phyloP scores from a whole-genome alignment of 495 filamentous ascomycete genomes.

The Neurospora sp. region DNA sequence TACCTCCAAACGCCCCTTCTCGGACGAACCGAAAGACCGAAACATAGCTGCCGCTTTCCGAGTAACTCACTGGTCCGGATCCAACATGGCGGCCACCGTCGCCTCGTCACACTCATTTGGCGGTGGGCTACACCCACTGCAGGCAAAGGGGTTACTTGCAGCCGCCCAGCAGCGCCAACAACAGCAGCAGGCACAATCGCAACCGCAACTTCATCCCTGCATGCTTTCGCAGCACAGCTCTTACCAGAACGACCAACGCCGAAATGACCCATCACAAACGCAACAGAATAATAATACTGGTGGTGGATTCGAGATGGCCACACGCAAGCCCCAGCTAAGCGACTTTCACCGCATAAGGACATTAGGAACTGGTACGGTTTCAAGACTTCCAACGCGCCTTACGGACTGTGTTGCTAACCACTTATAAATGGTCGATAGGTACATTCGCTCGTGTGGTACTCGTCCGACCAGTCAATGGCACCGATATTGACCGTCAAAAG shows the following conservation, averaged over 20 bases:
- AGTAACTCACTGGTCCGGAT: not conserved
- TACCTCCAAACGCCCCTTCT: not conserved
- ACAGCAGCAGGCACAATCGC: slow-evolving; percentile 14
- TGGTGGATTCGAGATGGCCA: slow-evolving; percentile 13
- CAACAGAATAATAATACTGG: not conserved
- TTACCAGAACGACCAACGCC: not conserved
- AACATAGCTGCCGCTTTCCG: not conserved
- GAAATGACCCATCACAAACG: not conserved
- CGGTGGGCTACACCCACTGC: slow-evolving; percentile 22
- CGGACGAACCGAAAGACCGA: not conserved
- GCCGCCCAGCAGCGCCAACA: slow-evolving; percentile 9
- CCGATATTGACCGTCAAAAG: slow-evolving; percentile 47
- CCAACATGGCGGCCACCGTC: slow-evolving; percentile 24
- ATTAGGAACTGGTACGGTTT: slow-evolving; percentile 65
- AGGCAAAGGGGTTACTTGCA: slow-evolving; percentile 14
- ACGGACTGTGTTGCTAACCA: slow-evolving; percentile 23
- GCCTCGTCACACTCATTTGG: slow-evolving; percentile 19
- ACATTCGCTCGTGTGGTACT: slow-evolving; percentile 96
- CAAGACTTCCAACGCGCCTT: slow-evolving; percentile 3
- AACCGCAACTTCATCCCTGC: slow-evolving; percentile 3
- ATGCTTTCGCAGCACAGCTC: not conserved
- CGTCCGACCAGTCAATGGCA: slow-evolving; percentile 49
- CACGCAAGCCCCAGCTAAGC: slow-evolving; percentile 33
- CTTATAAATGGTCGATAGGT: slow-evolving; percentile 39
- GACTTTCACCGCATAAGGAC: slow-evolving; percentile 87